Evolutionary conservation across 2,329 filamentous ascomycete species (phyloP).

Genomic region (Aspergillus flavus): DNA sequence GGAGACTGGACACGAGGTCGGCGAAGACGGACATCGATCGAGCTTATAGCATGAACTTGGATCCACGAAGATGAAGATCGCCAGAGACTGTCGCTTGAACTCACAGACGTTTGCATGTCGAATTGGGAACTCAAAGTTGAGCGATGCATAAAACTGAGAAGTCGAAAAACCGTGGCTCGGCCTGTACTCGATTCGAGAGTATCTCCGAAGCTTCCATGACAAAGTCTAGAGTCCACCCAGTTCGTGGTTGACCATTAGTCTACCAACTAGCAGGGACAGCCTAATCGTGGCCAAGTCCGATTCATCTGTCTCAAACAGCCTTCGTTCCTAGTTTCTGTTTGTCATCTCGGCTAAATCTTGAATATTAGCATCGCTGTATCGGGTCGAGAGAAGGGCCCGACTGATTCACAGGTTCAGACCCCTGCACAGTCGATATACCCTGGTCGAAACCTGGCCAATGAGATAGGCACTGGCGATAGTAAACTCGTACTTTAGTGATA

Average conservation of each 20-base stretch:
- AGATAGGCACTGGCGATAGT: not conserved
- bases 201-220: not conserved
- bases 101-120: not conserved
- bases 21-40: not conserved
- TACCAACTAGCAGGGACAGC: not conserved
- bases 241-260: not conserved
- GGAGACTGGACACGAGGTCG: not conserved
- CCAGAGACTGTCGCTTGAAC: not conserved
- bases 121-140: not conserved
- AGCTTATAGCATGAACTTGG: not conserved
- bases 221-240: not conserved
- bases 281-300: not conserved
- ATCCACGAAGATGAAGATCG: not conserved
- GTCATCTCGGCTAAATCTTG: not conserved
- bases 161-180: not conserved
- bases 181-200: not conserved
- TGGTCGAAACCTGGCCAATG: constrained; percentile 7
- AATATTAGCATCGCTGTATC: not conserved
- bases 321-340: constrained; percentile 1
- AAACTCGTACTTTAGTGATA: not conserved
- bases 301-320: not conserved
- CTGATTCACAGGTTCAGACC: not conserved
- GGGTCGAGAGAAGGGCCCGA: not conserved
- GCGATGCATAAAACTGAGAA: not conserved
- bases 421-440: not conserved